A percentile compares a stretch with the other conserved stretches of the same genome.
These are phyloP conservation scores for Apiospora sp. DNA, from an alignment of 2,329 filamentous ascomycete species.

Conservation along the genomic window DNA sequence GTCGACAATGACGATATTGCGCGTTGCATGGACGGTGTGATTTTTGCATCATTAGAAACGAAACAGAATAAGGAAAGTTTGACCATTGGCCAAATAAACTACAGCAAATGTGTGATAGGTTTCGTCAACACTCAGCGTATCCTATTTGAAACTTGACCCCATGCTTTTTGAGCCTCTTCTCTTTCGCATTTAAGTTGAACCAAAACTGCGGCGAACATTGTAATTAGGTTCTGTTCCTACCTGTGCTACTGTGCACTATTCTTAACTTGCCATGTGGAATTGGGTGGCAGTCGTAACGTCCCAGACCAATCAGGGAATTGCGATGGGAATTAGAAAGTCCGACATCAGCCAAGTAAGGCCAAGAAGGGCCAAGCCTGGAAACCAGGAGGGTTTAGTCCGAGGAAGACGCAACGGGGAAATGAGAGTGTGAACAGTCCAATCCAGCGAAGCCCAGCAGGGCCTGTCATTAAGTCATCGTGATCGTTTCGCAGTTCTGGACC, in stretches of 20 bases:
- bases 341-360: neutral
- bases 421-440: neutral
- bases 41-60: neutral
- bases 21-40: neutral
- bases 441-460: neutral
- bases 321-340: neutral
- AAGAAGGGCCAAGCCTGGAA: neutral
- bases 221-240: neutral
- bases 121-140: neutral
- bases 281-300: neutral
- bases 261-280: neutral
- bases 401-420: neutral
- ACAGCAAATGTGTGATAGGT: neutral
- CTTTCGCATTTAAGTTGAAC: neutral
- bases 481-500: neutral
- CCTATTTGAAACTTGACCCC: neutral
- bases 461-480: neutral
- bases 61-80: neutral
- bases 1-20: neutral
- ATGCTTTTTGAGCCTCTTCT: neutral
- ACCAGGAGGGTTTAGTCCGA: neutral
- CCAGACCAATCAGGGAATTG: conserved; percentile 6
- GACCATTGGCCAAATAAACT: neutral
- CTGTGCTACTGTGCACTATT: neutral
- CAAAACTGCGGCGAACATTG: neutral